Evolutionary conservation across 106 monocot genomes (phyloP), one percentile per base, ranked within the genome.

Genomic region (Cymbidium sinense): DNA sequence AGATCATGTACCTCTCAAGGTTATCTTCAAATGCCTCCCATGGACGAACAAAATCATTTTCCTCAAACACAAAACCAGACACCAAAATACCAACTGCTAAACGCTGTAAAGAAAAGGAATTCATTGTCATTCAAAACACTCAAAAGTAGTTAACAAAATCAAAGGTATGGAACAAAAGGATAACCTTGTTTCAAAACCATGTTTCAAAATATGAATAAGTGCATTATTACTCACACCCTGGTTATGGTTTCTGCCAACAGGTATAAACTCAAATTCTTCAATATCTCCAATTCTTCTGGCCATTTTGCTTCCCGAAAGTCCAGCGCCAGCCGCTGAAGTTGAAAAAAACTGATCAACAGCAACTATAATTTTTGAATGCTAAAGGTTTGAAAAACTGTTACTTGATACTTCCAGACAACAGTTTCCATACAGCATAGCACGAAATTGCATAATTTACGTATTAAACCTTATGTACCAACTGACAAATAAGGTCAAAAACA

Each of bases 291-390:
- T 99, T 87, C 98, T 85, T 85, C 92, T 90, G 76, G 98, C 98
- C 98, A 99, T 95, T 84, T 99, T 99, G 79, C 85, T 95, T 27
- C 98, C 98, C 55, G 98, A 84, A 79, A 99, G 94, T 80, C 98
- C 98, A 90, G 98, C 98, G 74, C 98, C 98, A 88, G 98, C 98
- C 87, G 92, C 98, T 99, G 78, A 75, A 75, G 58, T 81, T 81
- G 15, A 39, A 21, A 67, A 43, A 21, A 30, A 30, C 21, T 17
- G 9, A 30, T 77, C 36, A n/a, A 4, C 3, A 11, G 67, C 35
- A 72, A 72, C n/a, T 7, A 72, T 30, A 72, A 6, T 15, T 70
- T 35, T 34, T 39, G n/a, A 39, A 39, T 4, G 4, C 0, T 18
- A 72, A 20, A 5, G 13, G 36, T 31, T 29, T 69, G 33, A 15